Evolutionary conservation across 225 moss, liverwort and hornwort genomes (phyloP), one percentile per base, ranked within the genome.

Genomic region (Ulota crispa): DNA sequence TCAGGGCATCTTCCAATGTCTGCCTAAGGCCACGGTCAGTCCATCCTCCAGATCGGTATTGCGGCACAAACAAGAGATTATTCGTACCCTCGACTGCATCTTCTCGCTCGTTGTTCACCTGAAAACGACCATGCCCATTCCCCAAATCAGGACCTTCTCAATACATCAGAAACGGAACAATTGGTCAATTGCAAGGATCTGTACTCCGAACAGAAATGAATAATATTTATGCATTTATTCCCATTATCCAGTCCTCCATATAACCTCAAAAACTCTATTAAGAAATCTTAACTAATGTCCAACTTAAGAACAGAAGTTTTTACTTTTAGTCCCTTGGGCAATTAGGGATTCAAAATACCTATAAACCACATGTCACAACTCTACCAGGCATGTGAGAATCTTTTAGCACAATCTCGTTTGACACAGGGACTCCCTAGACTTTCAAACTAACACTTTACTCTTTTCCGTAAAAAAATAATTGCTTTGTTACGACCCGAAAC

Each of bases 21-120:
- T 37, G n/a, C 70, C 96, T 83, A 5, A 8, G 69, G 77, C 96
- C 96, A 64, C 87, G 89, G 15, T 87, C 92, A 79, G 91, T 82
- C 78, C 89, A 93, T 75, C 89, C 93, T 89, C 96, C 96, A 5
- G 96, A 96, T 65, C 96, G 88, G 10, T 93, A 89, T 34, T 86
- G 79, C 6, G 96, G 96, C 83, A 90, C 66, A 75, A 91, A 94
- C 65, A 82, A 64, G 30, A 78, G 87, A 23, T 78, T 82, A 19
- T n/a, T 72, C 72, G 78, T 70, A 55, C 75, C 56, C 8, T 39
- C 78, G 19, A 9, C 12, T 79, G 68, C 62, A 68, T 73, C 73
- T 73, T 43, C 73, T 81, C 3, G 81, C 71, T 78, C 84, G 2
- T 77, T 84, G 69, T 87, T 47, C 73, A 87, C 87, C 87, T 87